Evolutionary conservation across 148 eudicot species (phyloP).

Genomic region (Persicaria maculosa): DNA sequence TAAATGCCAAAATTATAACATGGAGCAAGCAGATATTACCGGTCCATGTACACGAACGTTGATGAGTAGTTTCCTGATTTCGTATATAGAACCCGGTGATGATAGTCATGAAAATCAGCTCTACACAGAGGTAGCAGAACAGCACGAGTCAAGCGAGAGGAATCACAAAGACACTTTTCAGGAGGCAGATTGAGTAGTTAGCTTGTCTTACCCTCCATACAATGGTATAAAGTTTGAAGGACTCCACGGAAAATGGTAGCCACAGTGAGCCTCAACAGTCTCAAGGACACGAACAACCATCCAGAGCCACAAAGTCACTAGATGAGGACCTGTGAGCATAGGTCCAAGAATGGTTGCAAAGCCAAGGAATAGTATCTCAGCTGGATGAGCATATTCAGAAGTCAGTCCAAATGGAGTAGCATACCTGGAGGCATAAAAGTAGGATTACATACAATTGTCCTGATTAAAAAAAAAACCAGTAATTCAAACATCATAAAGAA

Average conservation of each 20-base stretch:
- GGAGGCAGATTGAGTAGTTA: neutral
- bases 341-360: constrained; percentile 94
- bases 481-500: neutral
- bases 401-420: constrained; percentile 99
- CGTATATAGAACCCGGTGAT: constrained; percentile 86
- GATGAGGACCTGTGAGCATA: constrained; percentile 89
- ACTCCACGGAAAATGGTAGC: constrained; percentile 98
- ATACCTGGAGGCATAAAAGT: constrained; percentile 40
- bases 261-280: constrained; percentile 97
- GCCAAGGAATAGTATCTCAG: constrained; percentile 92
- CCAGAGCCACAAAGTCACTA: constrained; percentile 91
- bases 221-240: constrained; percentile 80
- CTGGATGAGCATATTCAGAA: constrained; percentile 97
- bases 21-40: constrained; percentile 28
- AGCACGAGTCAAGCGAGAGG: constrained; percentile 2
- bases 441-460: constrained; percentile 12
- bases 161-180: neutral
- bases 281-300: constrained; percentile 93
- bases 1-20: neutral
- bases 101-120: constrained; percentile 97
- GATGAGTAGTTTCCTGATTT: constrained; percentile 94
- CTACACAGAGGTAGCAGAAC: constrained; percentile 28
- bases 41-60: constrained; percentile 89
- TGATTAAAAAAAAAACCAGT: neutral
- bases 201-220: constrained; percentile 72